These are phyloP conservation scores for Akebia trifoliata DNA, from an alignment of 164 flowering plant genomes.

Conservation along the genomic window DNA sequence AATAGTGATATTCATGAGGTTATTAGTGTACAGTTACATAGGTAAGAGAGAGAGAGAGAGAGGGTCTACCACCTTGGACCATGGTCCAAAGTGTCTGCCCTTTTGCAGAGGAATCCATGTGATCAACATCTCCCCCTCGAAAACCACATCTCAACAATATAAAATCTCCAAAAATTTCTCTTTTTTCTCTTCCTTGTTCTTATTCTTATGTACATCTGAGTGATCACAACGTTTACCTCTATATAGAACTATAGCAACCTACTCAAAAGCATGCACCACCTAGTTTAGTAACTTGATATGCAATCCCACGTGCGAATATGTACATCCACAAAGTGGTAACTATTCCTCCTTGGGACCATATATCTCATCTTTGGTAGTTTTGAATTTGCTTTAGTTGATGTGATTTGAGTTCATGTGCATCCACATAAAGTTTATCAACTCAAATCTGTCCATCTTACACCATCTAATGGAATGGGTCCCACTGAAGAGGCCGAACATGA, in stretches of 20 bases:
- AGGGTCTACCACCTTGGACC: conserved; percentile 23
- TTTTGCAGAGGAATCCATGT: conserved; percentile 30
- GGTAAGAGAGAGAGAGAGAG: background rate
- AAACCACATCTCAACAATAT: conserved; percentile 13
- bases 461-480: too few species aligned
- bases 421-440: too few species aligned
- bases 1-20: background rate
- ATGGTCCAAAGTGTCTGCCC: conserved; percentile 34
- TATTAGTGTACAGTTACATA: background rate
- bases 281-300: background rate
- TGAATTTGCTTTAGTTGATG: too few species aligned
- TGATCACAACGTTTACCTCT: background rate
- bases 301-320: conserved; percentile 1
- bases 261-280: background rate
- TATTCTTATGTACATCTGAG: background rate
- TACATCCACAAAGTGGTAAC: too few species aligned
- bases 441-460: too few species aligned
- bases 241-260: background rate
- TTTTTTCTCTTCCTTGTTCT: background rate
- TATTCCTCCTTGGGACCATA: too few species aligned
- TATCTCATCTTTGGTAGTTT: too few species aligned
- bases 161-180: background rate
- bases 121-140: conserved; percentile 20
- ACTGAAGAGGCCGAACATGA: too few species aligned
- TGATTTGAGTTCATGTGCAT: too few species aligned